These are phyloP conservation scores for Aspergillus ellipticus DNA, from an alignment of 495 filamentous ascomycete genomes.

Conservation along the genomic window DNA sequence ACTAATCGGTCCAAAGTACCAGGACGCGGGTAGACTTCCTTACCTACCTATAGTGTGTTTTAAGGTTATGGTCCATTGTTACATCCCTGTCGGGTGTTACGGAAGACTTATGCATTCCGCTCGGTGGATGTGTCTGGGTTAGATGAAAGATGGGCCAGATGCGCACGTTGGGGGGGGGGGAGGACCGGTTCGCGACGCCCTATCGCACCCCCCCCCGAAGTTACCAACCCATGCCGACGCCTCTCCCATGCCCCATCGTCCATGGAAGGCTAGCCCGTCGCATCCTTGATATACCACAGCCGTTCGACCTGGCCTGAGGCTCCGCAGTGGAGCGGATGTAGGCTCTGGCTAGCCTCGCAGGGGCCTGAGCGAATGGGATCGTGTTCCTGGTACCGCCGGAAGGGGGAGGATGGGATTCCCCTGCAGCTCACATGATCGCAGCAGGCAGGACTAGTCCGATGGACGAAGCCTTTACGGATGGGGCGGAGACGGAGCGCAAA, in stretches of 20 bases:
- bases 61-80: background rate
- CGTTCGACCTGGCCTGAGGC: slow-evolving; percentile 2
- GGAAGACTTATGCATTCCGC: background rate
- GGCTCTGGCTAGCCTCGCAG: background rate
- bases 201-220: too few relatives aligned
- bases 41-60: background rate
- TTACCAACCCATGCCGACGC: background rate
- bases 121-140: background rate
- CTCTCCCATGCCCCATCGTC: background rate
- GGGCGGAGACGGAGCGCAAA: background rate
- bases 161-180: background rate
- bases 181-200: background rate
- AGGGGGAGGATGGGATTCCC: slow-evolving; percentile 12
- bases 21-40: background rate
- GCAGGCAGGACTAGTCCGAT: slow-evolving; percentile 2
- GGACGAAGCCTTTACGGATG: background rate
- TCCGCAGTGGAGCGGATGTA: slow-evolving; percentile 9
- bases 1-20: background rate
- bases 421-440: slow-evolving; percentile 34
- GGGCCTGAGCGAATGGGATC: slow-evolving; percentile 12
- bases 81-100: background rate
- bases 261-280: background rate
- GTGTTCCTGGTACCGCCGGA: slow-evolving; percentile 12
- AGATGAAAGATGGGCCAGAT: background rate
- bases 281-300: background rate